Evolutionary conservation across 169 alveolate genomes (phyloP).

Genomic region (Nephromyces sp.): DNA sequence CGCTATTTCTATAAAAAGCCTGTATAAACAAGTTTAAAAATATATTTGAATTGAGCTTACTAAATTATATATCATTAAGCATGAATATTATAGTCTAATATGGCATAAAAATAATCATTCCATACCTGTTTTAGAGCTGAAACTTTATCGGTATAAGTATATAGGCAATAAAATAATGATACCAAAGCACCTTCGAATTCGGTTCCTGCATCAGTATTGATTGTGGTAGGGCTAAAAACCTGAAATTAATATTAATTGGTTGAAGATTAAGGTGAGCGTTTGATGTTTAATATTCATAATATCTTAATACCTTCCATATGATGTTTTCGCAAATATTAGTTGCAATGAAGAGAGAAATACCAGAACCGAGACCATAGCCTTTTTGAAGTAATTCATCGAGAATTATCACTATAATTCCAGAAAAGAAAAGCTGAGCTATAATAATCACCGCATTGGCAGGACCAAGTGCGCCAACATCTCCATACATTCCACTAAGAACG

Average conservation of each 20-base stretch:
- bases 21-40: too few relatives aligned
- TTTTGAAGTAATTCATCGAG: slow-evolving; percentile 97
- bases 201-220: slow-evolving; percentile 85
- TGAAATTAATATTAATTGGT: too few relatives aligned
- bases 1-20: slow-evolving; percentile 93
- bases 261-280: too few relatives aligned
- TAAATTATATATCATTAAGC: too few relatives aligned
- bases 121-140: slow-evolving; percentile 71
- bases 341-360: slow-evolving; percentile 98
- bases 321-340: slow-evolving; percentile 98
- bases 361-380: slow-evolving; percentile 99
- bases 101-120: neutral
- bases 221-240: slow-evolving; percentile 96
- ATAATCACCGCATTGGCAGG: slow-evolving; percentile 86
- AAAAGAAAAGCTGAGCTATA: slow-evolving; percentile 88
- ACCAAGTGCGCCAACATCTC: slow-evolving; percentile 92
- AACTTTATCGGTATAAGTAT: slow-evolving; percentile 80
- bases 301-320: slow-evolving; percentile 84
- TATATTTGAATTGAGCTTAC: too few relatives aligned
- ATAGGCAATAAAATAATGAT: slow-evolving; percentile 91
- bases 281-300: neutral
- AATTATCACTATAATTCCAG: slow-evolving; percentile 97
- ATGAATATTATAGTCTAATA: neutral
- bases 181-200: slow-evolving; percentile 99
- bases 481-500: slow-evolving; percentile 89